Evolutionary conservation across 495 filamentous ascomycete species (phyloP).

Genomic region (Chaetomidium leptoderma): DNA sequence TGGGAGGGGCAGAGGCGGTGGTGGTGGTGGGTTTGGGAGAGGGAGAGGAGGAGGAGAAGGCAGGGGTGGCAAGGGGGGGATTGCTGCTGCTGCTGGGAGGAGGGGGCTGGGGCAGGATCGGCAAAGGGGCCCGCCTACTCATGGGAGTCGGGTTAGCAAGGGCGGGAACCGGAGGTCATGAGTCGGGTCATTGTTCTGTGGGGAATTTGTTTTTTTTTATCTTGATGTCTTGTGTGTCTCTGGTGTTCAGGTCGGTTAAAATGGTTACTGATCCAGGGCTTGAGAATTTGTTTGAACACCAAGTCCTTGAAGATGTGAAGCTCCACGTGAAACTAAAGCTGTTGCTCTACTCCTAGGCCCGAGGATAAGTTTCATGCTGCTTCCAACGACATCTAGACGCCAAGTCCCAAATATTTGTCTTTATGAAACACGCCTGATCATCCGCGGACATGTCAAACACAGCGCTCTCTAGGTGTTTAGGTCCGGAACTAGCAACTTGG

Average conservation of each 20-base stretch:
- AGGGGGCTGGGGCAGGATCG: constrained; percentile 47
- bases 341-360: no score
- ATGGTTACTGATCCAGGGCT: neutral
- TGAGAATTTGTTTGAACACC: neutral
- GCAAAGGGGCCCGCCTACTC: constrained; percentile 34
- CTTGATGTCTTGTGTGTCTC: neutral
- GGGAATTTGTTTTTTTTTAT: neutral
- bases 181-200: neutral
- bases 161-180: constrained; percentile 22
- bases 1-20: constrained; percentile 7
- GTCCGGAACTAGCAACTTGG: no score
- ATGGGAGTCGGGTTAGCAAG: constrained; percentile 39
- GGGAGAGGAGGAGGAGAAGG: constrained; percentile 21
- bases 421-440: no score
- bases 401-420: neutral
- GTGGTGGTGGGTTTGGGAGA: constrained; percentile 12
- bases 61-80: constrained; percentile 41
- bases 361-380: no score
- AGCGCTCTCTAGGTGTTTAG: no score
- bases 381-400: neutral
- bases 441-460: no score
- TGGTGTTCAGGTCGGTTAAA: constrained; percentile 18
- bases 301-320: no score
- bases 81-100: constrained; percentile 43
- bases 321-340: no score